phyloP scores from a whole-genome alignment of 2,329 filamentous ascomycete genomes.

The Monosporascus ibericus region DNA sequence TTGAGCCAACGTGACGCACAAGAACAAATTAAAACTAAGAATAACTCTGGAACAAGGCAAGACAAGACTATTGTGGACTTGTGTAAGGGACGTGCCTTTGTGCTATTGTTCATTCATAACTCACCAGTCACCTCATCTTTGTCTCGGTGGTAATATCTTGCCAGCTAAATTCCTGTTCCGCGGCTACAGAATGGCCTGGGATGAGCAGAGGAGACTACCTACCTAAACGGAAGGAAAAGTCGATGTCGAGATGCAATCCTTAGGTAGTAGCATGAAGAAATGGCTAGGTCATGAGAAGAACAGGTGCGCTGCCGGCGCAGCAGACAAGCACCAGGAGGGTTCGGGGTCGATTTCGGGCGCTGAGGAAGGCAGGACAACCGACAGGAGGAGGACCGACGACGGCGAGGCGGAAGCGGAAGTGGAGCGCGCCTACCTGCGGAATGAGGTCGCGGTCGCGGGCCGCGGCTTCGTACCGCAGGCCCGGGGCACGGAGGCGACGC shows the following conservation, averaged over 20 bases:
- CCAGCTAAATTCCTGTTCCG: background rate
- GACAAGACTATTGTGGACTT: background rate
- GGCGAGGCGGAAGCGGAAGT: background rate
- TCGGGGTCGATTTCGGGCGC: too few species aligned
- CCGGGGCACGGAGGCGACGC: slow-evolving; percentile 11
- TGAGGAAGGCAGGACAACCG: background rate
- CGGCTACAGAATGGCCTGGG: background rate
- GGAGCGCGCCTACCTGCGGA: background rate
- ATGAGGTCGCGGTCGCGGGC: background rate
- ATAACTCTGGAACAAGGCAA: background rate
- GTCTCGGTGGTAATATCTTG: background rate
- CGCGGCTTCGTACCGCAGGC: slow-evolving; percentile 11
- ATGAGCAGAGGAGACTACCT: background rate
- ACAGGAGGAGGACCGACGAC: background rate
- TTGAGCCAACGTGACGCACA: too few species aligned
- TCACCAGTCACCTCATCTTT: background rate
- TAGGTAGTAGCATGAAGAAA: background rate
- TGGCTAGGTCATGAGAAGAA: background rate
- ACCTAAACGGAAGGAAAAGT: background rate
- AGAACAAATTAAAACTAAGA: background rate
- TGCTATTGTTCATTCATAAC: background rate
- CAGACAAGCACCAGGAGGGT: background rate
- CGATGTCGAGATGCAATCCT: background rate
- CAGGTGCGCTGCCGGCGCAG: background rate
- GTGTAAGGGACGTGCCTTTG: background rate